A percentile compares a stretch with the other conserved stretches of the same genome.
Evolutionary conservation across 805 yeast genomes (phyloP).

Genomic region (Teunomyces barrocoloradensis): DNA sequence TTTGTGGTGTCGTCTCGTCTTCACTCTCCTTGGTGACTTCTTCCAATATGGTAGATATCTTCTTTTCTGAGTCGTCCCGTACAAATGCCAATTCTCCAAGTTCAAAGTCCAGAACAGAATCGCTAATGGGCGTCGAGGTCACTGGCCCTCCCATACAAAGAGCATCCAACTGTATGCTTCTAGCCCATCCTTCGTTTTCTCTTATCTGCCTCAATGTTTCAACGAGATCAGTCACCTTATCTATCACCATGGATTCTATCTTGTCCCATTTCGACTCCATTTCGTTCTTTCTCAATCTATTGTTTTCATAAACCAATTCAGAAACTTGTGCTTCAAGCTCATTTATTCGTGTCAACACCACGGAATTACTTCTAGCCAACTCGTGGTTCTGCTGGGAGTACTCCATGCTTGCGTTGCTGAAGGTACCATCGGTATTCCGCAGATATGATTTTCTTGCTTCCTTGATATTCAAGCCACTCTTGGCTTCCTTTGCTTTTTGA

Average conservation of each 20-base stretch:
- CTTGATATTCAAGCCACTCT: constrained; percentile 1
- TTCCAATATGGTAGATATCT: constrained; percentile 1
- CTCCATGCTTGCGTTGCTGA: constrained; percentile 18
- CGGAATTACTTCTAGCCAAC: constrained; percentile 59
- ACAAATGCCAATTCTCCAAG: neutral
- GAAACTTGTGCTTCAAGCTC: constrained; percentile 52
- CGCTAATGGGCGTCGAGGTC: constrained; percentile 19
- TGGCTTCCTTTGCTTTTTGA: constrained; percentile 6
- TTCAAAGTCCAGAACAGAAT: constrained; percentile 2
- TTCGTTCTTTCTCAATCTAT: constrained; percentile 32
- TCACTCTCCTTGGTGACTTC: neutral
- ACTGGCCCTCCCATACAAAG: constrained; percentile 10
- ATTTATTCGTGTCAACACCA: constrained; percentile 48
- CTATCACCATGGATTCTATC: constrained; percentile 41
- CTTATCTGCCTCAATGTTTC: constrained; percentile 42
- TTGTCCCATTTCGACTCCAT: constrained; percentile 35
- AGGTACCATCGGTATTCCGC: neutral
- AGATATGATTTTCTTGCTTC: neutral
- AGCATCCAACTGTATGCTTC: constrained; percentile 16
- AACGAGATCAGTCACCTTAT: constrained; percentile 45
- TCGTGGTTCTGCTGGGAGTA: constrained; percentile 51
- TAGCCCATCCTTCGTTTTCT: constrained; percentile 36
- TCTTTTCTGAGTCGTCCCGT: neutral
- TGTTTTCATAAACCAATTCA: constrained; percentile 51
- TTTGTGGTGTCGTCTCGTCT: neutral